These are phyloP conservation scores for Xylaria scruposa DNA, from an alignment of 495 filamentous ascomycete genomes.

Conservation along the genomic window DNA sequence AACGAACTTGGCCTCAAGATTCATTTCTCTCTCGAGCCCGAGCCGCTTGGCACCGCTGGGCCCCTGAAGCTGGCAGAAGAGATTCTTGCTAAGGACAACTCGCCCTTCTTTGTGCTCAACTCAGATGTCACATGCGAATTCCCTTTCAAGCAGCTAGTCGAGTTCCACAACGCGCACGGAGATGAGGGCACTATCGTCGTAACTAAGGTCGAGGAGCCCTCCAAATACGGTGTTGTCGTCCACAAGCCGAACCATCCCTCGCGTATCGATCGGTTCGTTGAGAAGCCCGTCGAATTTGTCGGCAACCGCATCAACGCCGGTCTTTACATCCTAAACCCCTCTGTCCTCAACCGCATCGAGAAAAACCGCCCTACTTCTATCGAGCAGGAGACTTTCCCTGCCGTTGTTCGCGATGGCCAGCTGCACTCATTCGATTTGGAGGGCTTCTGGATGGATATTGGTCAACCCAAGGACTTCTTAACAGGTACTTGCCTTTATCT, in stretches of 20 bases:
- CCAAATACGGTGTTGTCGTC: slow-evolving; percentile 98
- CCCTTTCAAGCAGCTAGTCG: slow-evolving; percentile 87
- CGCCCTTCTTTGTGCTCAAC: slow-evolving; percentile 98
- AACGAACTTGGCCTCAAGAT: slow-evolving; percentile 90
- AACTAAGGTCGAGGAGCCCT: slow-evolving; percentile 98
- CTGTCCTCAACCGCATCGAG: slow-evolving; percentile 89
- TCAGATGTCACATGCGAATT: slow-evolving; percentile 99
- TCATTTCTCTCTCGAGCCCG: slow-evolving; percentile 93
- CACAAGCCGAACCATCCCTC: slow-evolving; percentile 94
- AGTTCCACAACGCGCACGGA: slow-evolving; percentile 89
- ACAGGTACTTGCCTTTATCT: slow-evolving; percentile 97
- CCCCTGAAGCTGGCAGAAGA: slow-evolving; percentile 95
- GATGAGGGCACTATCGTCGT: slow-evolving; percentile 98
- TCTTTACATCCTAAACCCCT: slow-evolving; percentile 98
- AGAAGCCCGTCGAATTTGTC: slow-evolving; percentile 99
- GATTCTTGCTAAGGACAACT: slow-evolving; percentile 89
- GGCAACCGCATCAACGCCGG: slow-evolving; percentile 99
- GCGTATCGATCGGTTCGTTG: slow-evolving; percentile 97
- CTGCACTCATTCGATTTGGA: slow-evolving; percentile 98
- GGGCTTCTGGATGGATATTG: slow-evolving; percentile 99
- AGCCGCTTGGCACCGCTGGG: slow-evolving; percentile 94
- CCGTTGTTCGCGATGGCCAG: slow-evolving; percentile 87
- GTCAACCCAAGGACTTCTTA: slow-evolving; percentile 98
- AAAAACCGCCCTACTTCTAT: slow-evolving; percentile 94
- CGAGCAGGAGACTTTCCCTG: slow-evolving; percentile 99